A percentile compares a stretch with the other conserved stretches of the same genome.
Evolutionary conservation across 2,329 filamentous ascomycete species (phyloP).

Genomic region (Lecanicillium sp.): DNA sequence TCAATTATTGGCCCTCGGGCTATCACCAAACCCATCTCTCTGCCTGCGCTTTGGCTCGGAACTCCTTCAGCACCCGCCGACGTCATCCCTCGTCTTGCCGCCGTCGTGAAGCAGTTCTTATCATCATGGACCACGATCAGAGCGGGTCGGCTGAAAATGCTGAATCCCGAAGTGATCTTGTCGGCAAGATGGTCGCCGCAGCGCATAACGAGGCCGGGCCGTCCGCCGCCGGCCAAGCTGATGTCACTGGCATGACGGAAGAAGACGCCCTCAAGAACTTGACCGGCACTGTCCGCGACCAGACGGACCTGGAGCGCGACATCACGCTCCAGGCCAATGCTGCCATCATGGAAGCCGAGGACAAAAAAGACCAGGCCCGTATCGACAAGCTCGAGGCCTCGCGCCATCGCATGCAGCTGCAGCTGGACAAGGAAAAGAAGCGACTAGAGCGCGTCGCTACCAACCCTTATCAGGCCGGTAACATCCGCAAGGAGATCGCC

Average conservation of each 20-base stretch:
- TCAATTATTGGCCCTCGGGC: too few relatives aligned
- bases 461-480: slow-evolving; percentile 47
- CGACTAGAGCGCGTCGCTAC: slow-evolving; percentile 37
- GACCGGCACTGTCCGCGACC: slow-evolving; percentile 68
- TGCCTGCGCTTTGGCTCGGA: too few relatives aligned
- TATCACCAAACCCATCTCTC: too few relatives aligned
- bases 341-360: slow-evolving; percentile 55
- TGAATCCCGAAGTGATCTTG: slow-evolving; percentile 22
- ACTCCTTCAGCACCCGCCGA: background rate
- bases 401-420: slow-evolving; percentile 55
- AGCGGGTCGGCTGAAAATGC: slow-evolving; percentile 17
- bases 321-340: slow-evolving; percentile 61
- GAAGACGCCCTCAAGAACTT: slow-evolving; percentile 55
- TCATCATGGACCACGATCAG: slow-evolving; percentile 24
- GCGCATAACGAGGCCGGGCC: slow-evolving; percentile 20
- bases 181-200: slow-evolving; percentile 26
- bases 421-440: slow-evolving; percentile 52
- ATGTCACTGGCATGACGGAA: slow-evolving; percentile 43
- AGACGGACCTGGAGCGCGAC: slow-evolving; percentile 85
- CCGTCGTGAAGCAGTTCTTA: background rate
- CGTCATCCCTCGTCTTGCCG: background rate
- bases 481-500: slow-evolving; percentile 58
- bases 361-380: slow-evolving; percentile 56
- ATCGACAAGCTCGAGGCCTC: slow-evolving; percentile 52
- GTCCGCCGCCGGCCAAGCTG: slow-evolving; percentile 7